Conservation (phyloP, 192 early-diverging fungal genomes). For the Backusella psychrophila region DNA sequence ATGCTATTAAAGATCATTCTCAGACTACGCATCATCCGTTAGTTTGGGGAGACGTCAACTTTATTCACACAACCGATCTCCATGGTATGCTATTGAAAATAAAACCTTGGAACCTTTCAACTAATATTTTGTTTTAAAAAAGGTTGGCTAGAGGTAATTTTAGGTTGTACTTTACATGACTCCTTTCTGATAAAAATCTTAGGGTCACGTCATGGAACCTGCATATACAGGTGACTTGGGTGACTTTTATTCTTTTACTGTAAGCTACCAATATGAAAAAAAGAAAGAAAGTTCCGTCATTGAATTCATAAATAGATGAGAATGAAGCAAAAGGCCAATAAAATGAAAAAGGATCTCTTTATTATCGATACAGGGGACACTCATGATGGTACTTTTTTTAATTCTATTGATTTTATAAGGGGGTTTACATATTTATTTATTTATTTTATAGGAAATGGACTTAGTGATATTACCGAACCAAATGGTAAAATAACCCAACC, state of each 20-base stretch:
- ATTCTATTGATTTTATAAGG: neutral
- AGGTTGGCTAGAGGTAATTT: slow-evolving; percentile 25
- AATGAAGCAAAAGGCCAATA: slow-evolving; percentile 45
- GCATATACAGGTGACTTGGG: slow-evolving; percentile 50
- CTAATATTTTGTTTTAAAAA: neutral
- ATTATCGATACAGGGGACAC: slow-evolving; percentile 52
- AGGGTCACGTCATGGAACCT: slow-evolving; percentile 32
- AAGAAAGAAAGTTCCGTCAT: neutral
- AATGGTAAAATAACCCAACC: slow-evolving; percentile 38
- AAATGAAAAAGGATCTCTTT: slow-evolving; percentile 48
- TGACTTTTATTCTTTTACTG: slow-evolving; percentile 54
- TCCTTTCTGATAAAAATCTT: neutral
- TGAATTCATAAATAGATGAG: slow-evolving; percentile 17
- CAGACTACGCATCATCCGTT: slow-evolving; percentile 27
- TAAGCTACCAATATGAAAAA: slow-evolving; percentile 7
- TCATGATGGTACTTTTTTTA: slow-evolving; percentile 35
- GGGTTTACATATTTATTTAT: neutral
- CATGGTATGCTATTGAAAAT: slow-evolving; percentile 16
- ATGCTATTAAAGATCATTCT: slow-evolving; percentile 11
- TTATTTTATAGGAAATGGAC: slow-evolving; percentile 35
- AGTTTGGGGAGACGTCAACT: slow-evolving; percentile 51
- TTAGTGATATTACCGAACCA: slow-evolving; percentile 33
- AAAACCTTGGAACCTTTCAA: neutral
- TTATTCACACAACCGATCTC: slow-evolving; percentile 47
- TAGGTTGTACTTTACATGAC: neutral